Base-by-base conservation (phyloP, 352 stramenopile genomes). In the Phytophthora pluvialis region DNA sequence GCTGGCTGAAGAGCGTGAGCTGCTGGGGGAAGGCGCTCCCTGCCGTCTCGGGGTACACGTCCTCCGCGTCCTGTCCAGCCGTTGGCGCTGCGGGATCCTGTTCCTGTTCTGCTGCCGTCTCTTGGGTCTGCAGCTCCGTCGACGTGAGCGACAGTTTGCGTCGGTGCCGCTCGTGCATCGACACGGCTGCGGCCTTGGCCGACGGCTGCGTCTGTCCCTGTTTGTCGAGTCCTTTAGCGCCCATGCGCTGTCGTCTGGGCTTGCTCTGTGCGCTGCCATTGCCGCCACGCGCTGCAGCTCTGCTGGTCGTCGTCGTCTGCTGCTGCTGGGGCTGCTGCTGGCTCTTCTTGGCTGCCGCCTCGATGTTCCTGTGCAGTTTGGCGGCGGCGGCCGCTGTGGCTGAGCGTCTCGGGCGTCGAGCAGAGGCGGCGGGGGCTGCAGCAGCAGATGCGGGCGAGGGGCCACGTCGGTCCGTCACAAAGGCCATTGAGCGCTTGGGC, bases 1-100 rank as follows among this genome's bases (percentile, higher is more conserved):
- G 86, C 64, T 89, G 83, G 51, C 80, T 86, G n/a, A 92, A 83
- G 49, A 94, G 69, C 51, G 84, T 83, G 33, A 94, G 64, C 15
- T 83, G 78, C 54, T 90, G 75, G 10, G 86, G 77, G 58, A 94
- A 94, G 4, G 86, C 86, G 26, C 83, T 93, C 32, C 28, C 51
- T 40, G 40, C 60, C 9, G 61, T 68, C 51, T 90, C 84, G 3
- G 82, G 81, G 29, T 88, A 93, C 53, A 86, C 74, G 48, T 94
- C 87, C 45, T 89, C 85, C 4, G 26, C 38, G 35, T 91, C 77
- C 26, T 75, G 75, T 33, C 78, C 70, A 13, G 70, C 21, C 21
- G 21, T 80, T 31, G 66, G 69, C 0, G 56, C 16, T 15, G 10
- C 13, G 13, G 45, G 32, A 39, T 67, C 52, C 13, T 36, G 16